Percentiles rank a stretch among this genome's conserved stretches.
Evolutionary conservation across 192 early-diverging fungal genomes (phyloP).

Genomic region (Mortierella claussenii): DNA sequence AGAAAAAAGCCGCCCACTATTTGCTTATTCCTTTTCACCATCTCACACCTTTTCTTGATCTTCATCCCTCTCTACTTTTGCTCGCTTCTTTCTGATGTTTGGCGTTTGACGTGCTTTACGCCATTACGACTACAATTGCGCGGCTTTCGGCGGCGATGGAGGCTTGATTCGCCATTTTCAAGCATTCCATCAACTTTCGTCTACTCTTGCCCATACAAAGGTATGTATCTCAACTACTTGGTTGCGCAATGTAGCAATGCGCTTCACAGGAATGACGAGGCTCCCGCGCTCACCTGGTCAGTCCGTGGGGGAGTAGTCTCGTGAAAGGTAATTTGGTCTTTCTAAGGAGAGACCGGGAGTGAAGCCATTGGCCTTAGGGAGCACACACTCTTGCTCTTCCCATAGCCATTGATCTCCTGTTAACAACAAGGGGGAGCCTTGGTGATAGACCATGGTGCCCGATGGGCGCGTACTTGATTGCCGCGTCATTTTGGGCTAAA

Average conservation of each 20-base stretch:
- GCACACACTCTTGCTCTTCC: neutral
- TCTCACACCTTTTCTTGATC: no score
- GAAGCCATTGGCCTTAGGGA: neutral
- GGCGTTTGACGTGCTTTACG: no score
- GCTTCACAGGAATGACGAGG: neutral
- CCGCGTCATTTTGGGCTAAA: neutral
- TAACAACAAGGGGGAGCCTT: neutral
- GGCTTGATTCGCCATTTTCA: no score
- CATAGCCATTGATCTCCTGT: neutral
- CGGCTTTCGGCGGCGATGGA: no score
- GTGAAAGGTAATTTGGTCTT: neutral
- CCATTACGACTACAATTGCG: no score
- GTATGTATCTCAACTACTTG: neutral
- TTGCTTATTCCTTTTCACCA: no score
- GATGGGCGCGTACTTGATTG: neutral
- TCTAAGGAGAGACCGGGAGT: neutral
- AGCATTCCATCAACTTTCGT: neutral
- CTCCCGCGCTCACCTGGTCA: neutral
- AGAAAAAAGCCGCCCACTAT: no score
- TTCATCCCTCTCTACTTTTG: neutral
- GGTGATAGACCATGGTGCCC: neutral
- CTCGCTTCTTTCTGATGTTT: no score
- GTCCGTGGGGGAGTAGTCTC: neutral
- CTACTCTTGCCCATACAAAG: neutral
- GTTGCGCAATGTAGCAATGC: neutral